phyloP scores from a whole-genome alignment of 1,139 yeast species.

The Blastobotrys illinoisensis region DNA sequence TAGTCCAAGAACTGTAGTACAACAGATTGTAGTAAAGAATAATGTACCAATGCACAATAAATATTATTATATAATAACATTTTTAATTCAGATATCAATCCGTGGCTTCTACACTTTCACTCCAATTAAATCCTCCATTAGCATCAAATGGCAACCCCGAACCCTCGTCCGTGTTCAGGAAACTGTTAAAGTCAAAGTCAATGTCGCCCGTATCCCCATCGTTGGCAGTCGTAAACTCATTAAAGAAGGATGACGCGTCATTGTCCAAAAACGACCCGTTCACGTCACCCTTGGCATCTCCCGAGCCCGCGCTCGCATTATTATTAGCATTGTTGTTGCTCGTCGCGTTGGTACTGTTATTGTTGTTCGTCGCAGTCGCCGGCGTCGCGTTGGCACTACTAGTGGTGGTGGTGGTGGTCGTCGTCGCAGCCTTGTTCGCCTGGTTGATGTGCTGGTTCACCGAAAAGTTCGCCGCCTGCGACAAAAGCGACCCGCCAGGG shows the following conservation, averaged over 20 bases:
- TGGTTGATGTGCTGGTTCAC: constrained; percentile 9
- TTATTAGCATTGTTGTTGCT: constrained; percentile 13
- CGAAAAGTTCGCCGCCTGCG: constrained; percentile 20
- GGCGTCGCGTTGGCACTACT: constrained; percentile 3
- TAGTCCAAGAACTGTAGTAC: too few species aligned
- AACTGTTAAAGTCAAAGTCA: constrained; percentile 34
- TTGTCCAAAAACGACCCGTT: constrained; percentile 21
- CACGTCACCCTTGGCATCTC: constrained; percentile 11
- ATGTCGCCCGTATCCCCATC: constrained; percentile 29
- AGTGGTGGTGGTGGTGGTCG: too few species aligned
- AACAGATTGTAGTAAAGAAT: too few species aligned
- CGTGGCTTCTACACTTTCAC: constrained; percentile 30
- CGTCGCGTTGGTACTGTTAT: constrained; percentile 9
- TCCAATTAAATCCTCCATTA: constrained; percentile 25
- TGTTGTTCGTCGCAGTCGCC: constrained; percentile 7
- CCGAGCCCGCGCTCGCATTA: constrained; percentile 8
- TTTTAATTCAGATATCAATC: constrained; percentile 16
- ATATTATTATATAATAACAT: constrained; percentile 1
- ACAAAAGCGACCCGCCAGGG: constrained; percentile 16
- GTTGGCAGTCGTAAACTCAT: constrained; percentile 28
- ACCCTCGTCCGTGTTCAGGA: constrained; percentile 32
- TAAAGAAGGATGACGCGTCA: constrained; percentile 27
- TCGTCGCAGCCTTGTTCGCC: constrained; percentile 9
- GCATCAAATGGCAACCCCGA: constrained; percentile 27
- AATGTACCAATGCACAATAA: constrained; percentile 1